phyloP scores from a whole-genome alignment of 2,329 filamentous ascomycete species.

The Diaporthe velutina region DNA sequence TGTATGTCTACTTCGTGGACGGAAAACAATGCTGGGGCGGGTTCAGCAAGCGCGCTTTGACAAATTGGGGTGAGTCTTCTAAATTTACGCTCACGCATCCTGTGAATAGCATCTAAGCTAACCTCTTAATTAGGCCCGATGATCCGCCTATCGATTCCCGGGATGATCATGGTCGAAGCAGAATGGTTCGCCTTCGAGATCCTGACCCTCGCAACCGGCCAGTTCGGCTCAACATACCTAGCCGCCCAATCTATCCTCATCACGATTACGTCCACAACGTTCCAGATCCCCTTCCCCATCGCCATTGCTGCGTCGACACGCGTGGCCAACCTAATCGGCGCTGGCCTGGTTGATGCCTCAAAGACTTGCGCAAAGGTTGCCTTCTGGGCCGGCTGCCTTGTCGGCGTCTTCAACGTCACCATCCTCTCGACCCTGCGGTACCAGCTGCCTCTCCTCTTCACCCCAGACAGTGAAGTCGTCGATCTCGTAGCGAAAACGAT shows the following conservation, averaged over 20 bases:
- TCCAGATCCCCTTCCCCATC: constrained; percentile 92
- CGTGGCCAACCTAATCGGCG: constrained; percentile 92
- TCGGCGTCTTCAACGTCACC: constrained; percentile 85
- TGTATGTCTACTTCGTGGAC: constrained; percentile 79
- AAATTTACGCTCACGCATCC: constrained; percentile 27
- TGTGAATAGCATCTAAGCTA: neutral
- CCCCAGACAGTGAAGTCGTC: constrained; percentile 78
- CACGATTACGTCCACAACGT: constrained; percentile 83
- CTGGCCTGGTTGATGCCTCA: constrained; percentile 83
- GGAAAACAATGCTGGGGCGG: constrained; percentile 86
- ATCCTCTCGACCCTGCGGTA: constrained; percentile 77
- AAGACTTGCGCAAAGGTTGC: constrained; percentile 85
- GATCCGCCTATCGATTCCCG: constrained; percentile 88
- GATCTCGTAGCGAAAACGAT: constrained; percentile 76
- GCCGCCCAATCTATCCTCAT: constrained; percentile 90
- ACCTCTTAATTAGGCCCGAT: constrained; percentile 69
- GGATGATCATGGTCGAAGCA: constrained; percentile 93
- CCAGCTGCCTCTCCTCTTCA: constrained; percentile 83
- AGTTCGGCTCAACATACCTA: constrained; percentile 82
- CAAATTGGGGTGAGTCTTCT: constrained; percentile 79
- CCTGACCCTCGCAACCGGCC: constrained; percentile 84
- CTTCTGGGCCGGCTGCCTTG: constrained; percentile 73
- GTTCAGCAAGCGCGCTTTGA: constrained; percentile 76
- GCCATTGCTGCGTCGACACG: constrained; percentile 90
- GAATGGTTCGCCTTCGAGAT: constrained; percentile 96